Evolutionary conservation across 768 basidiomycete genomes (phyloP).

Genomic region (Omphalotus guepiniiformis): DNA sequence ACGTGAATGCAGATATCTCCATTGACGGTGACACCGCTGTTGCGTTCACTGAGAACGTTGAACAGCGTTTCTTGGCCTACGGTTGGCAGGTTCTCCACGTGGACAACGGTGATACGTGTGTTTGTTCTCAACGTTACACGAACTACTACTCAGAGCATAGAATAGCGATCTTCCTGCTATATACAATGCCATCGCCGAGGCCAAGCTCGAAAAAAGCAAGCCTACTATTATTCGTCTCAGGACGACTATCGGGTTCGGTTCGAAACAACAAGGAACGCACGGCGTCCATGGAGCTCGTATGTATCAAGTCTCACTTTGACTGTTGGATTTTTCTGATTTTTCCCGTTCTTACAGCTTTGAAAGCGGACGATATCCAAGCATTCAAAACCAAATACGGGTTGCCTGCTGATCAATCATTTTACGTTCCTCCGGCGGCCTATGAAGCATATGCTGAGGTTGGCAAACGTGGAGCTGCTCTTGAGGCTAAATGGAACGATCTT

Average conservation of each 20-base stretch:
- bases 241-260: slow-evolving; percentile 94
- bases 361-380: slow-evolving; percentile 82
- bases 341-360: slow-evolving; percentile 56
- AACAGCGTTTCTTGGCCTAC: slow-evolving; percentile 83
- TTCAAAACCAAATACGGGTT: slow-evolving; percentile 86
- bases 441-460: slow-evolving; percentile 63
- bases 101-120: slow-evolving; percentile 72
- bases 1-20: slow-evolving; percentile 66
- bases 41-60: slow-evolving; percentile 94
- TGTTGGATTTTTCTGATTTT: slow-evolving; percentile 7
- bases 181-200: slow-evolving; percentile 72
- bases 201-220: slow-evolving; percentile 70
- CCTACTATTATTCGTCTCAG: slow-evolving; percentile 83
- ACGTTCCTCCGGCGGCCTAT: slow-evolving; percentile 71
- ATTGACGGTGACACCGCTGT: slow-evolving; percentile 92
- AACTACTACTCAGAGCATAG: slow-evolving; percentile 7
- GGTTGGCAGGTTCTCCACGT: slow-evolving; percentile 93
- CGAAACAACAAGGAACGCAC: slow-evolving; percentile 89
- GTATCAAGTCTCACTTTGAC: slow-evolving; percentile 27
- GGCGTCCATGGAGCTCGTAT: slow-evolving; percentile 91
- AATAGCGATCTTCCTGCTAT: slow-evolving; percentile 73
- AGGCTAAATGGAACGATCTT: slow-evolving; percentile 70
- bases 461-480: slow-evolving; percentile 67
- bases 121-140: slow-evolving; percentile 6
- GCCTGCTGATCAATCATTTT: slow-evolving; percentile 71